Evolutionary conservation across 2,329 filamentous ascomycete genomes (phyloP), one percentile per base, ranked within the genome.

Genomic region (Fusarium veterinarium): DNA sequence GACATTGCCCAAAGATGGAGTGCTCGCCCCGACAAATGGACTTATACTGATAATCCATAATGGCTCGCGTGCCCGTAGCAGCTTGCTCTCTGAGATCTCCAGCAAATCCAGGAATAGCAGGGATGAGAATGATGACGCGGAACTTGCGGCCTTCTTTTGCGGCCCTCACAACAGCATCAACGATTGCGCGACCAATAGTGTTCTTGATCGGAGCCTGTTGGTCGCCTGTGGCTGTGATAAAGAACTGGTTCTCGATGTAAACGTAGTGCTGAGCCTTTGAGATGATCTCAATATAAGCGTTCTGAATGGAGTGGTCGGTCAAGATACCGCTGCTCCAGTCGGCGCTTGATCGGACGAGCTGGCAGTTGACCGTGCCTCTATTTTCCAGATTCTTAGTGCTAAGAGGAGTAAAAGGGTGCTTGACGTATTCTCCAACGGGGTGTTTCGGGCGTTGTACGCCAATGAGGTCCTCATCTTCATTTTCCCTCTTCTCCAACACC

Each of bases 31-130:
- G 92, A 78, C 92, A 94, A 73, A 99, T 97, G 0, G 94, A 97
- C 83, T 97, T 97, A 86, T 96, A 99, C 80, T 98, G 96, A 79
- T 97, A 98, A 80, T 98, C 95, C 94, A 99, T 98, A 77, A 98
- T 99, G 16, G 95, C 95, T 53, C 94, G 85, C 0, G 95, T 98
- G 14, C 95, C 95, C 2, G 90, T 90, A 0, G 95, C 95, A 25
- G 93, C 94, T 75, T 93, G 91, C 17, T 95, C 91, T 63, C 95
- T 87, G 35, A 99, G 86, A 79, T 98, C 95, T 49, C 95, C 95
- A 1, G 95, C 95, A 76, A 99, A 99, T 0, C 95, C 96, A 12
- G 96, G 95, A 64, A 99, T 92, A 2, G 94, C 92, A 4, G 96
- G 96, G 57, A 98, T 97, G 30, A 98, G 76, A 63, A 97, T 89